A percentile compares a stretch with the other conserved stretches of the same genome.
Conservation (phyloP, 2,329 filamentous ascomycete species). For the Nothophaeocryptopus gaeumannii region DNA sequence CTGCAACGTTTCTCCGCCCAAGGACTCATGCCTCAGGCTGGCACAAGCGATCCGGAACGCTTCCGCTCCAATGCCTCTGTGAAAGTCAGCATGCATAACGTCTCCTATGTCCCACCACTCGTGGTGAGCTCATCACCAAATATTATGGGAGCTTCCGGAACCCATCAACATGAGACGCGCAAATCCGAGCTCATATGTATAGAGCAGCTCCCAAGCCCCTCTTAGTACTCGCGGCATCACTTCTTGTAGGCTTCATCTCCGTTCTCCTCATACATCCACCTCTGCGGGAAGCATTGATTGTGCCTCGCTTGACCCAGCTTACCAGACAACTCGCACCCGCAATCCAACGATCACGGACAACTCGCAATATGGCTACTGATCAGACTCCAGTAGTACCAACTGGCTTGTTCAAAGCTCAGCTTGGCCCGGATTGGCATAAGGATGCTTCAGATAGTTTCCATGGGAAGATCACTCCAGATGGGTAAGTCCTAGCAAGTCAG, state of each 20-base stretch:
- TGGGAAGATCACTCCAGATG: slow-evolving; percentile 47
- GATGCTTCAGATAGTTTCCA: slow-evolving; percentile 50
- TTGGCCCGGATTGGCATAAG: slow-evolving; percentile 25
- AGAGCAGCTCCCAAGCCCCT: no score
- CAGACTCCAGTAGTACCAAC: neutral
- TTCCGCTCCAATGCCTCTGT: no score
- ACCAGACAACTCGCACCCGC: slow-evolving; percentile 1
- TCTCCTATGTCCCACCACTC: no score
- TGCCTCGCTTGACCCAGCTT: slow-evolving; percentile 9
- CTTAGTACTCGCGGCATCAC: neutral
- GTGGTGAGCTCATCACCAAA: no score
- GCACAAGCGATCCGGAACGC: no score
- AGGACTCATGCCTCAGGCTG: no score
- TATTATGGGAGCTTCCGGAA: no score
- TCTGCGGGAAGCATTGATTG: neutral
- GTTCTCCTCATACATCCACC: neutral
- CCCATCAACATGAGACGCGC: no score
- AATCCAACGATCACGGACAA: neutral
- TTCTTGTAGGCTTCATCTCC: slow-evolving; percentile 1
- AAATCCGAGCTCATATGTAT: no score
- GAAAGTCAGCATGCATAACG: no score
- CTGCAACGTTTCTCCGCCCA: no score
- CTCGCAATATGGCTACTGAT: neutral
- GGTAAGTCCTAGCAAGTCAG: slow-evolving; percentile 11
- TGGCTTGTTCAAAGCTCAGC: neutral